phyloP scores from a whole-genome alignment of 495 filamentous ascomycete genomes.

The Penicillium samsonianum region DNA sequence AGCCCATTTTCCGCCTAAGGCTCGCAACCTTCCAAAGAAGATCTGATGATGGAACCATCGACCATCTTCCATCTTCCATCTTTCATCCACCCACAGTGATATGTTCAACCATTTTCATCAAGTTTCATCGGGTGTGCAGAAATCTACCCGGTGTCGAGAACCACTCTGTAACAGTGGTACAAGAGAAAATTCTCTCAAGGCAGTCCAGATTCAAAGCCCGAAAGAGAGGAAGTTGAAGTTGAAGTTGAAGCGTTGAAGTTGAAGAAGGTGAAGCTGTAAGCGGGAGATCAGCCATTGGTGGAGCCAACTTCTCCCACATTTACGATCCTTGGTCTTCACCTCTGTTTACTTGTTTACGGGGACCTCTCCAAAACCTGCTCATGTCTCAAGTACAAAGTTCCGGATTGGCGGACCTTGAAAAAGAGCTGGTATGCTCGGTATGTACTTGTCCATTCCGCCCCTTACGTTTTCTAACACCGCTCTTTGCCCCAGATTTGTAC shows the following conservation, averaged over 20 bases:
- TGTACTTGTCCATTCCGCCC: conserved; percentile 38
- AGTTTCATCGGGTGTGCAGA: not conserved
- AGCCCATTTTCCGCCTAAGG: not conserved
- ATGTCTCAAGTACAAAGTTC: conserved; percentile 35
- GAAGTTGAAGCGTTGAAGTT: not conserved
- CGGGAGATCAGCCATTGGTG: conserved; percentile 12
- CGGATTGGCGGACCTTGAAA: conserved; percentile 66
- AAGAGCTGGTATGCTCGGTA: conserved; percentile 91
- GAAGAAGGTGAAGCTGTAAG: conserved; percentile 12
- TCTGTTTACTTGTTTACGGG: conserved; percentile 7
- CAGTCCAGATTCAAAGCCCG: conserved; percentile 1
- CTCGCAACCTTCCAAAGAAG: not conserved
- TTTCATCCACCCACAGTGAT: not conserved
- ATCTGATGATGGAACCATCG: not conserved
- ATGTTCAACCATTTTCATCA: not conserved
- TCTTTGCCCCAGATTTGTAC: conserved; percentile 76
- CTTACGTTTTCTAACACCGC: conserved; percentile 21
- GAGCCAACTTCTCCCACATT: conserved; percentile 9
- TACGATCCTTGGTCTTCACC: conserved; percentile 18
- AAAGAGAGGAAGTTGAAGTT: not conserved
- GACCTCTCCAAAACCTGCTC: conserved; percentile 2
- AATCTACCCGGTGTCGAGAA: not conserved
- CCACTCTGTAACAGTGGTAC: not conserved
- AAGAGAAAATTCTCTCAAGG: not conserved
- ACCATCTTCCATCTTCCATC: not conserved